Conservation (phyloP, 169 alveolate species). For the Neospora caninum region DNA sequence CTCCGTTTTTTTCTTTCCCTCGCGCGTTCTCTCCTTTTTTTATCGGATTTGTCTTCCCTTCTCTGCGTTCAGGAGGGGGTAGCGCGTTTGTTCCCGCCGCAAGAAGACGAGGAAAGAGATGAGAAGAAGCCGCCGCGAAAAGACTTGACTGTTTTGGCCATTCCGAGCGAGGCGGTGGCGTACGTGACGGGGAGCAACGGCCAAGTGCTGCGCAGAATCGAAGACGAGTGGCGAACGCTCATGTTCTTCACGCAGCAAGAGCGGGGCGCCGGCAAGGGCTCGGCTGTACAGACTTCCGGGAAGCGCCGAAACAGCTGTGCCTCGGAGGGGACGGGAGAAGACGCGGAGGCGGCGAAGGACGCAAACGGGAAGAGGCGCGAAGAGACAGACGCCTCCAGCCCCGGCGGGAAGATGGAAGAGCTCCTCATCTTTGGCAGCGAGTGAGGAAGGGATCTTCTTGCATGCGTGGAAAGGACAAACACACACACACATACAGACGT, state of each 20-base stretch:
- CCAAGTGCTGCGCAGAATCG: constrained; percentile 42
- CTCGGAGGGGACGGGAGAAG: not conserved
- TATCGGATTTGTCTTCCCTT: not conserved
- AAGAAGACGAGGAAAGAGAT: not conserved
- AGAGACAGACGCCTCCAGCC: not conserved
- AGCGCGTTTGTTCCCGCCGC: not conserved
- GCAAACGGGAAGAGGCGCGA: not conserved
- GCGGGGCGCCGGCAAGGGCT: constrained; percentile 11
- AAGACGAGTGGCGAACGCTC: constrained; percentile 60
- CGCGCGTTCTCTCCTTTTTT: not conserved
- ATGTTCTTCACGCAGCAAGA: constrained; percentile 55
- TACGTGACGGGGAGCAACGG: constrained; percentile 59
- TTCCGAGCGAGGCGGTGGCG: constrained; percentile 55
- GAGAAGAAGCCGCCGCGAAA: constrained; percentile 34
- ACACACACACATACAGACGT: no score
- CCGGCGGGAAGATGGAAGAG: not conserved
- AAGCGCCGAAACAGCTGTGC: not conserved
- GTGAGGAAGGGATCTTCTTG: not conserved
- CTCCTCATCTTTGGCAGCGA: constrained; percentile 22
- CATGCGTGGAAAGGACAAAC: no score
- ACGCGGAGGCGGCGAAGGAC: not conserved
- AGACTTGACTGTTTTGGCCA: constrained; percentile 57
- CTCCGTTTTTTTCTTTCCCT: not conserved
- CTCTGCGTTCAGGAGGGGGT: not conserved
- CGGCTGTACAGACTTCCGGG: not conserved